phyloP scores from a whole-genome alignment of 371 early-diverging fungal species.

The Mucor velutinosus region DNA sequence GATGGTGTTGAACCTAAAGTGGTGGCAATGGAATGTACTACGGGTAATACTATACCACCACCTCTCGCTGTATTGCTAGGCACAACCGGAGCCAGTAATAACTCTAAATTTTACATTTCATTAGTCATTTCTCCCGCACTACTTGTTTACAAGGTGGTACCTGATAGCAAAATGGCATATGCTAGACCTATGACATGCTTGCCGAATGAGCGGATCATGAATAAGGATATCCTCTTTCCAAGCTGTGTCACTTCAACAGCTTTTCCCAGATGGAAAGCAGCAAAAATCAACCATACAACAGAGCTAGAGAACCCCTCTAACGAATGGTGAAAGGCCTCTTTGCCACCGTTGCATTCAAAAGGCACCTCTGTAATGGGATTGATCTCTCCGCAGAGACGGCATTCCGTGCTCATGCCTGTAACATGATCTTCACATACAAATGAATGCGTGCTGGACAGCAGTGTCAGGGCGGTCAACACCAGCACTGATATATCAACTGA shows the following conservation, averaged over 20 bases:
- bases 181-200: constrained; percentile 59
- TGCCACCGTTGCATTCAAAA: constrained; percentile 58
- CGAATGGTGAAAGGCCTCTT: constrained; percentile 58
- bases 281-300: constrained; percentile 71
- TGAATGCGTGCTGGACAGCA: constrained; percentile 57
- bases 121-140: not conserved
- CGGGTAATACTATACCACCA: constrained; percentile 71
- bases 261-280: constrained; percentile 73
- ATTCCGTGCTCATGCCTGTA: constrained; percentile 54
- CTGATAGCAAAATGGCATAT: constrained; percentile 60
- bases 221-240: constrained; percentile 60
- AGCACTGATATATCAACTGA: constrained; percentile 60
- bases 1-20: constrained; percentile 50
- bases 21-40: constrained; percentile 63
- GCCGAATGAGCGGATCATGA: constrained; percentile 58
- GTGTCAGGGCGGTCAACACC: constrained; percentile 52
- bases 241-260: constrained; percentile 64
- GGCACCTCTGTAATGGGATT: constrained; percentile 27
- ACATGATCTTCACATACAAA: constrained; percentile 57
- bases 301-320: constrained; percentile 63
- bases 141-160: constrained; percentile 23
- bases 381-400: constrained; percentile 51
- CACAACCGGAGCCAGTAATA: constrained; percentile 68
- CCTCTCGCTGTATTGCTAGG: constrained; percentile 79
- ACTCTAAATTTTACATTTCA: constrained; percentile 33